These are phyloP conservation scores for Xylaria multiplex DNA, from an alignment of 2,329 filamentous ascomycete species.

Conservation along the genomic window DNA sequence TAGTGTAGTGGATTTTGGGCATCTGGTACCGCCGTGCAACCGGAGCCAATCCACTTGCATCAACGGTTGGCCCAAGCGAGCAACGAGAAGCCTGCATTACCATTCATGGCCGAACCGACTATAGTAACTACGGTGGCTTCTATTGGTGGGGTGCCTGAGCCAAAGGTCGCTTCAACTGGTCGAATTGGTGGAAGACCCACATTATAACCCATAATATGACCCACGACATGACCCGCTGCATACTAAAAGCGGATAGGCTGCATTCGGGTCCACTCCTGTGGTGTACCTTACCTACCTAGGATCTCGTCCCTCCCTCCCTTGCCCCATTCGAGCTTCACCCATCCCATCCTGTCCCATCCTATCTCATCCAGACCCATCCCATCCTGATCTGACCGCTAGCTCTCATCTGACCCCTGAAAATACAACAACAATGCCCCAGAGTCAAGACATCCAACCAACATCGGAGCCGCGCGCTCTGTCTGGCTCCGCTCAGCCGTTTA, in stretches of 20 bases:
- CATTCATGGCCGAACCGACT: conserved; percentile 34
- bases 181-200: conserved; percentile 6
- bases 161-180: conserved; percentile 35
- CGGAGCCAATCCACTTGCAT: conserved; percentile 29
- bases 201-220: not conserved
- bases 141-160: conserved; percentile 36
- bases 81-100: conserved; percentile 3
- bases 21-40: conserved; percentile 16
- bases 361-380: not conserved
- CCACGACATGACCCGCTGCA: not conserved
- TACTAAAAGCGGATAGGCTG: conserved; percentile 22
- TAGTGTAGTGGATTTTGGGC: not conserved
- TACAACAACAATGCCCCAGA: conserved; percentile 38
- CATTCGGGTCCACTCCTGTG: not conserved
- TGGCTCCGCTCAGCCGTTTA: conserved; percentile 24
- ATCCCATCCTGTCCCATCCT: not conserved
- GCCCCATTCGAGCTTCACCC: not conserved
- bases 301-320: too few relatives aligned
- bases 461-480: conserved; percentile 45
- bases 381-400: conserved; percentile 25
- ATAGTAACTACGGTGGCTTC: conserved; percentile 13
- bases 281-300: too few relatives aligned
- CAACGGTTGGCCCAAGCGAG: conserved; percentile 5
- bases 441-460: conserved; percentile 36
- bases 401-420: conserved; percentile 42